Evolutionary conservation across 176 grass and related monocot species (phyloP), one percentile per base, ranked within the genome.

Genomic region (Microstegium vimineum): DNA sequence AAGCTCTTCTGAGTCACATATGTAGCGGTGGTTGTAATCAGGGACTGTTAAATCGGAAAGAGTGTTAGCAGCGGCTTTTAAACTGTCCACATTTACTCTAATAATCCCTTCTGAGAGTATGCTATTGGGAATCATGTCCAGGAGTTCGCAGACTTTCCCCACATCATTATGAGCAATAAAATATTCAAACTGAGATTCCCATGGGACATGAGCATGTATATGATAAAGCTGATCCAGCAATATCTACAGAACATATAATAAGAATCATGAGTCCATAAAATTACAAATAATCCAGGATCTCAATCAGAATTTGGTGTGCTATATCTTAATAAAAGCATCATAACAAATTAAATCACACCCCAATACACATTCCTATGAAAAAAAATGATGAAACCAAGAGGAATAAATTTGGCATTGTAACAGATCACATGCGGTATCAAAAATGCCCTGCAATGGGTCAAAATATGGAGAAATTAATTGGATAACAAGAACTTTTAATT

Each of bases 121-220:
- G 71, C 49, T 80, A 57, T 84, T 78, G 35, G 94, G 94, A 83
- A 94, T 86, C 28, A 51, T 80, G 70, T 92, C 88, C 57, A 97
- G 64, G 43, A 97, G 85, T 85, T 94, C 78, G 51, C 85, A 71
- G 57, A 85, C 77, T 78, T 89, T 43, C 57, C 63, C 56, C 36
- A 71, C 63, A 84, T 94, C 87, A 77, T 68, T 89, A 87, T 97
- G 94, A 76, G 83, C 80, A 82, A 91, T 30, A 69, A 86, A 89
- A 83, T 97, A 97, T 71, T 94, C 92, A 82, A 97, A 89, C 70
- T 92, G 85, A 59, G 92, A 97, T 85, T 97, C 90, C 94, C 94
- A 97, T 67, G 86, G 88, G 67, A 94, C 38, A 72, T 89, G 86
- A 89, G 75, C 70, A 46, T n/a, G 43, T 14, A 40, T 80, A 79